These are phyloP conservation scores for Trichoderma gracile DNA, from an alignment of 2,329 filamentous ascomycete genomes.

Conservation along the genomic window DNA sequence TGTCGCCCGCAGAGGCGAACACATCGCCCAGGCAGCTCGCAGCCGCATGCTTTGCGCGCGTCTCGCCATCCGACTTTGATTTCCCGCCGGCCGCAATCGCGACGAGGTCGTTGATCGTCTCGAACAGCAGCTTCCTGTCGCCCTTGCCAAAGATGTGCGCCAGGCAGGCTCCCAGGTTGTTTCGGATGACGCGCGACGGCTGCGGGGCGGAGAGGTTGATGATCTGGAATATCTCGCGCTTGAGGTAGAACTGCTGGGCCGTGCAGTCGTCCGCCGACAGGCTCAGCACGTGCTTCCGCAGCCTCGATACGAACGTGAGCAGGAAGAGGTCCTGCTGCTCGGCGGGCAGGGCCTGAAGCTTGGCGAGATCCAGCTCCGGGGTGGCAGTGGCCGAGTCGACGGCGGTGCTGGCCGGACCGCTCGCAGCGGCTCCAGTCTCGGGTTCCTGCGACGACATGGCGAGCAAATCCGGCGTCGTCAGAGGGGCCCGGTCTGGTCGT, in stretches of 20 bases:
- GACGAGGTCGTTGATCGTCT: conserved; percentile 88
- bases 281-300: conserved; percentile 75
- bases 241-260: conserved; percentile 85
- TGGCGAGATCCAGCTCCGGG: conserved; percentile 83
- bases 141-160: conserved; percentile 80
- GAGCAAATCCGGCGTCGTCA: conserved; percentile 27
- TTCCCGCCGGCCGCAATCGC: conserved; percentile 72
- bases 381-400: conserved; percentile 50
- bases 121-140: conserved; percentile 88
- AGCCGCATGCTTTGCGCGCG: conserved; percentile 81
- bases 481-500: conserved; percentile 25
- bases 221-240: conserved; percentile 92
- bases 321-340: conserved; percentile 97
- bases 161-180: conserved; percentile 83
- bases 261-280: conserved; percentile 79
- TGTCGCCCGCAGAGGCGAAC: conserved; percentile 90
- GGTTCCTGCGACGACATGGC: conserved; percentile 43
- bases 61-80: conserved; percentile 70
- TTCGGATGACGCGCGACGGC: conserved; percentile 84
- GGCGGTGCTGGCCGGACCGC: conserved; percentile 38
- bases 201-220: conserved; percentile 81
- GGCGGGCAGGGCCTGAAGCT: conserved; percentile 83
- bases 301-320: conserved; percentile 79
- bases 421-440: conserved; percentile 37
- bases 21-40: conserved; percentile 84